These are phyloP conservation scores for Penicillium sp. DNA, from an alignment of 2,329 filamentous ascomycete species.

Conservation along the genomic window DNA sequence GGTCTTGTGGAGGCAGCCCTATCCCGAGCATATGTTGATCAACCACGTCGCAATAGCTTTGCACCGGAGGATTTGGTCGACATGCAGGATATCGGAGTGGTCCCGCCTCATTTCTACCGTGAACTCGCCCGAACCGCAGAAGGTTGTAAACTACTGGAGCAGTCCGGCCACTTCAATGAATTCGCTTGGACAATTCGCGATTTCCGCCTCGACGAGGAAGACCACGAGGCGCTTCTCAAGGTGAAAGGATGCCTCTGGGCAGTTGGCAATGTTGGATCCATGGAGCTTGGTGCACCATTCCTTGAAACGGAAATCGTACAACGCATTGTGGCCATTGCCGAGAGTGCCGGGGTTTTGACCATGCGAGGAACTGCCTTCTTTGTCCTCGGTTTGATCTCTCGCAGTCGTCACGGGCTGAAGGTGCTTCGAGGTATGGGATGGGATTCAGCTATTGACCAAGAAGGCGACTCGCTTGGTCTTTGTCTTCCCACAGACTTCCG, in stretches of 20 bases:
- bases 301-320: slow-evolving; percentile 85
- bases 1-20: slow-evolving; percentile 92
- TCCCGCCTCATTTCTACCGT: slow-evolving; percentile 97
- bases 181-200: slow-evolving; percentile 88
- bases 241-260: slow-evolving; percentile 98
- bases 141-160: slow-evolving; percentile 82
- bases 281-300: slow-evolving; percentile 95
- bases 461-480: slow-evolving; percentile 81
- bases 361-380: slow-evolving; percentile 96
- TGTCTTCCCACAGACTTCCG: slow-evolving; percentile 80
- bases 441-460: slow-evolving; percentile 83
- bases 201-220: slow-evolving; percentile 79
- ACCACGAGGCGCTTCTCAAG: slow-evolving; percentile 82
- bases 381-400: slow-evolving; percentile 86
- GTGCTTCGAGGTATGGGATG: slow-evolving; percentile 88
- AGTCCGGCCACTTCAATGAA: slow-evolving; percentile 95
- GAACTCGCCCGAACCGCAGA: slow-evolving; percentile 91
- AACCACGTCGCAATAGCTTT: slow-evolving; percentile 49
- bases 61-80: slow-evolving; percentile 60
- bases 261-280: slow-evolving; percentile 95
- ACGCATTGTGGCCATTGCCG: slow-evolving; percentile 84
- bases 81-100: slow-evolving; percentile 58
- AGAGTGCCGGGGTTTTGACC: slow-evolving; percentile 85
- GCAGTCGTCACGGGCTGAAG: slow-evolving; percentile 87
- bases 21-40: slow-evolving; percentile 72